These are phyloP conservation scores for Dicorynia guianensis DNA, from an alignment of 306 rosid genomes.

Conservation along the genomic window DNA sequence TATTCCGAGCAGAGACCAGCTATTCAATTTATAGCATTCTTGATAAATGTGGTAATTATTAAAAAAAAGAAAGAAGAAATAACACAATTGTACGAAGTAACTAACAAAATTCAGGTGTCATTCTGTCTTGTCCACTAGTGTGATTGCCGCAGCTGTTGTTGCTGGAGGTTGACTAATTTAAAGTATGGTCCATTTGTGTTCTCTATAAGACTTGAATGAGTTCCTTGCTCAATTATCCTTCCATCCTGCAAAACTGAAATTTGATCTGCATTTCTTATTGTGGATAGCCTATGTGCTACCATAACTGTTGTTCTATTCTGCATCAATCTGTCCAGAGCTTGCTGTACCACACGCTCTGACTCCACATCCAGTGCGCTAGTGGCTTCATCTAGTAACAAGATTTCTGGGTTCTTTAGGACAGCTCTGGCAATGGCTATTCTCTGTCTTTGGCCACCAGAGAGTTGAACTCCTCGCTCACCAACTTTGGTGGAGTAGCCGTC, in stretches of 20 bases:
- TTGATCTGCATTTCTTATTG: conserved; percentile 67
- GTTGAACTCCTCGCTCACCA: conserved; percentile 91
- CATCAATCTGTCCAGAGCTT: conserved; percentile 82
- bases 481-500: conserved; percentile 89
- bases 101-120: background rate
- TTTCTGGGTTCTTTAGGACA: conserved; percentile 75
- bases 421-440: conserved; percentile 91
- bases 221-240: conserved; percentile 75
- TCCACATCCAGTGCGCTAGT: conserved; percentile 87
- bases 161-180: conserved; percentile 82
- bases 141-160: conserved; percentile 53
- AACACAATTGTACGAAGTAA: background rate
- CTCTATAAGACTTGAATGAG: conserved; percentile 56
- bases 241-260: conserved; percentile 73
- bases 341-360: conserved; percentile 79
- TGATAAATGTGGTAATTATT: background rate
- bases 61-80: background rate
- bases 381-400: conserved; percentile 84
- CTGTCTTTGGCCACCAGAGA: conserved; percentile 91
- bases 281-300: conserved; percentile 75
- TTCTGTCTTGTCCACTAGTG: conserved; percentile 25
- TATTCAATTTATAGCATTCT: background rate
- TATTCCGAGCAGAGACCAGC: background rate
- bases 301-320: conserved; percentile 69
- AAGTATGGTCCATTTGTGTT: conserved; percentile 72